A percentile compares a stretch with the other conserved stretches of the same genome.
These are phyloP conservation scores for Turritis glabra DNA, from an alignment of 345 rosid species.

Conservation along the genomic window DNA sequence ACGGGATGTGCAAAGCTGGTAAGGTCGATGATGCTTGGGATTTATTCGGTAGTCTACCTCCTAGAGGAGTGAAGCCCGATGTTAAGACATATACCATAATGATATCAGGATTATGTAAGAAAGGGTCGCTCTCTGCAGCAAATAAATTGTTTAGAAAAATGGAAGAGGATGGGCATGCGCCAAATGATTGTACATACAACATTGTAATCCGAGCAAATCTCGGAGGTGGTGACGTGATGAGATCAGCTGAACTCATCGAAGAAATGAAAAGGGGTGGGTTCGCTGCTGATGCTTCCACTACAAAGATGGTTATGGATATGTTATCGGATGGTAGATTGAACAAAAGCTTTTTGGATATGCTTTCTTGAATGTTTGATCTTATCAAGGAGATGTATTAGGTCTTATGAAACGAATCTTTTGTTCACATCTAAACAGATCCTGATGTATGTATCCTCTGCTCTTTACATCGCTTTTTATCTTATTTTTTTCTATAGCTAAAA, in stretches of 20 bases:
- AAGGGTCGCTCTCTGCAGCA: background rate
- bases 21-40: constrained; percentile 26
- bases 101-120: constrained; percentile 28
- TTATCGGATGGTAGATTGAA: background rate
- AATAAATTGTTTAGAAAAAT: constrained; percentile 12
- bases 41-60: constrained; percentile 3
- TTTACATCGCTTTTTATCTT: too few relatives aligned
- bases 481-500: too few relatives aligned
- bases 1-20: constrained; percentile 40
- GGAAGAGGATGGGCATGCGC: constrained; percentile 18
- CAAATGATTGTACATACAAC: constrained; percentile 14
- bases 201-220: constrained; percentile 15
- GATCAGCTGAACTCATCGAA: background rate
- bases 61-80: constrained; percentile 25
- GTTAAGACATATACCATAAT: constrained; percentile 7
- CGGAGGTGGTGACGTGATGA: background rate
- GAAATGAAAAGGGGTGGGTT: background rate
- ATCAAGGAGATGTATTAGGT: too few relatives aligned
- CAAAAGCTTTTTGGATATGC: background rate
- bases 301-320: background rate
- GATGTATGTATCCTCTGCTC: too few relatives aligned
- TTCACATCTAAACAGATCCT: too few relatives aligned
- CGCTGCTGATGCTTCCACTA: background rate
- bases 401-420: too few relatives aligned
- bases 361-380: background rate